Conservation (phyloP, 306 rosid species). For the Dicorynia guianensis region DNA sequence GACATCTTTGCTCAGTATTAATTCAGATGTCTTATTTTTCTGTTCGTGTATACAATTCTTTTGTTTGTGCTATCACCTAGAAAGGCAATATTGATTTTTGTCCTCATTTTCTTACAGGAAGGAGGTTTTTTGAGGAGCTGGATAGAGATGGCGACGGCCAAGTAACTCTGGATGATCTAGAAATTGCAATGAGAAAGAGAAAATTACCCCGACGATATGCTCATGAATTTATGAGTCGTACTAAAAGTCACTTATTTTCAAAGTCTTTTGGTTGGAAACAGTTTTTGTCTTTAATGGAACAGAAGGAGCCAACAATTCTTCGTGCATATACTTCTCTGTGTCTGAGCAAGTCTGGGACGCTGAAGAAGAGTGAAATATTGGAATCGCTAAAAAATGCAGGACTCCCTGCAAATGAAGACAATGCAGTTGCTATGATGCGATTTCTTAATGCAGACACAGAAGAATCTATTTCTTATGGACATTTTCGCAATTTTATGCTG, state of each 20-base stretch:
- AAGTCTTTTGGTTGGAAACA: slow-evolving; percentile 98
- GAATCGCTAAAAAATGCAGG: slow-evolving; percentile 91
- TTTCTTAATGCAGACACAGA: slow-evolving; percentile 93
- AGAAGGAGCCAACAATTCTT: slow-evolving; percentile 98
- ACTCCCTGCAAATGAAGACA: slow-evolving; percentile 97
- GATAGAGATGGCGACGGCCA: slow-evolving; percentile 99
- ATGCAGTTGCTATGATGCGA: slow-evolving; percentile 98
- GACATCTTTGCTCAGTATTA: neutral
- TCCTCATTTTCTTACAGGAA: slow-evolving; percentile 62
- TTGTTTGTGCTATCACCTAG: slow-evolving; percentile 27
- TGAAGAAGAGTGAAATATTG: slow-evolving; percentile 93
- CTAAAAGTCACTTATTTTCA: slow-evolving; percentile 92
- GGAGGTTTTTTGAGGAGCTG: slow-evolving; percentile 96
- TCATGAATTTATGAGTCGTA: slow-evolving; percentile 89
- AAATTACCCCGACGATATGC: slow-evolving; percentile 98
- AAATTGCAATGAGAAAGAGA: slow-evolving; percentile 88
- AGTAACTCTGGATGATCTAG: slow-evolving; percentile 93
- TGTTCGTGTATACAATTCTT: neutral
- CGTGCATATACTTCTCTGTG: slow-evolving; percentile 99
- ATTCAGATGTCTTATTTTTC: neutral
- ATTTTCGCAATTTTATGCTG: slow-evolving; percentile 97
- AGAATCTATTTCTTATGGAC: slow-evolving; percentile 96
- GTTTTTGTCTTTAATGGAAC: slow-evolving; percentile 93
- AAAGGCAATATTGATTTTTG: slow-evolving; percentile 31
- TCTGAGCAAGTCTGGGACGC: slow-evolving; percentile 95